Base-by-base conservation (phyloP, 2,329 filamentous ascomycete genomes). In the Byssoonygena ceratinophila region DNA sequence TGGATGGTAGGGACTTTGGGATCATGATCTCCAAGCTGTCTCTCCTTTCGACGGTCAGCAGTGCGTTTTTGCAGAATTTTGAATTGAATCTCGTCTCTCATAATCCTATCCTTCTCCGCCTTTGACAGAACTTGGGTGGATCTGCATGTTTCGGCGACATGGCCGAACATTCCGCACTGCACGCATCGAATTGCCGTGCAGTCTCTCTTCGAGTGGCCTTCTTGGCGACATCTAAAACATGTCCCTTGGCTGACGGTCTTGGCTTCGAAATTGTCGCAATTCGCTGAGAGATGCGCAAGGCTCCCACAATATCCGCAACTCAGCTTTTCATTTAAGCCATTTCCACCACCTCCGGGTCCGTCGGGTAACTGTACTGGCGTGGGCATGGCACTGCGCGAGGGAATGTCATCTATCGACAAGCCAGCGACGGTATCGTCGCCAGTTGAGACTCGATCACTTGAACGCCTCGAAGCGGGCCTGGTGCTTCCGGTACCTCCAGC, bases 231-330 rank as follows among this genome's bases (percentile, higher is more conserved):
- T 53, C 74, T 66, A 55, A 61, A 64, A 55, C 74, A 76, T 46
- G 58, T 66, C 20, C 70, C 70, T 39, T 64, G 62, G 29, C 63
- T 61, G 11, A 62, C 62, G 31, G 64, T 63, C 54, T 68, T 64
- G 9, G 71, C 72, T 11, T 69, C 69, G 8, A 60, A 55, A 54
- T 75, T 74, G 51, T 75, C 71, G 53, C 73, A 76, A 41, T 70
- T 68, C 47, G 64, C 63, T 1, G 68, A 71, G 56, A 68, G 68
- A 57, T 76, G 73, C 8, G 63, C 58, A 54, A 65, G 67, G 51
- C 71, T 74, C 31, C 73, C 73, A 58, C 73, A 76, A n/a, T 66
- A 63, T 2, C 62, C 66, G 61, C 73, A 76, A 47, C 63, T 68
- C 41, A 61, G 62, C 3, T 62, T 68, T 6, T 68, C 65, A 51